Conservation (phyloP, 164 flowering plant species). For the Macadamia integrifolia region DNA sequence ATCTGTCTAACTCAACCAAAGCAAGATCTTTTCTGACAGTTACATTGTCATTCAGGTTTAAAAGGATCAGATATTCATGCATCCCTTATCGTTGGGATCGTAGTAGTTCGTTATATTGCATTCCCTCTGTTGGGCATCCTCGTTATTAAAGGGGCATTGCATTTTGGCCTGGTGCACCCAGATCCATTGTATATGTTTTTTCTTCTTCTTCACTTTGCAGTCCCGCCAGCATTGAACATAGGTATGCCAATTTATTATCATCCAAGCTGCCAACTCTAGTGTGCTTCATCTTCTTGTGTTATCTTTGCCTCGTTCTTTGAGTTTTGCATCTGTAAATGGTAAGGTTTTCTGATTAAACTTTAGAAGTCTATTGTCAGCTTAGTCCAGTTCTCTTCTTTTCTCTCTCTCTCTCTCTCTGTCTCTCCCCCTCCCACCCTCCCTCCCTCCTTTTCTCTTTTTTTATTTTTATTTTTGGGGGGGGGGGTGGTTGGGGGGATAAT, state of each 20-base stretch:
- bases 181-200: slow-evolving; percentile 60
- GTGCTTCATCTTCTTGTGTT: too few species aligned
- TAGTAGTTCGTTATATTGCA: slow-evolving; percentile 43
- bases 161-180: slow-evolving; percentile 36
- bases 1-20: not conserved
- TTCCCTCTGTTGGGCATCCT: slow-evolving; percentile 50
- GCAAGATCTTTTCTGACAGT: too few species aligned
- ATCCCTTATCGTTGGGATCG: slow-evolving; percentile 38
- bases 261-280: not conserved
- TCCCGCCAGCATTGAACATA: slow-evolving; percentile 83
- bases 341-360: too few species aligned
- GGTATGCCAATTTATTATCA: slow-evolving; percentile 27
- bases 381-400: too few species aligned
- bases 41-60: slow-evolving; percentile 34
- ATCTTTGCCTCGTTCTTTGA: too few species aligned
- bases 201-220: slow-evolving; percentile 59
- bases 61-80: slow-evolving; percentile 28
- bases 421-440: too few species aligned
- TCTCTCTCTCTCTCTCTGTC: too few species aligned
- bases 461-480: too few species aligned
- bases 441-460: too few species aligned
- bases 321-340: too few species aligned
- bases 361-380: too few species aligned
- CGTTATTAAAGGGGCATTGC: slow-evolving; percentile 44
- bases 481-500: too few species aligned